Evolutionary conservation across 2,329 filamentous ascomycete genomes (phyloP), one percentile per base, ranked within the genome.

Genomic region (Sclerotinia trifoliorum): DNA sequence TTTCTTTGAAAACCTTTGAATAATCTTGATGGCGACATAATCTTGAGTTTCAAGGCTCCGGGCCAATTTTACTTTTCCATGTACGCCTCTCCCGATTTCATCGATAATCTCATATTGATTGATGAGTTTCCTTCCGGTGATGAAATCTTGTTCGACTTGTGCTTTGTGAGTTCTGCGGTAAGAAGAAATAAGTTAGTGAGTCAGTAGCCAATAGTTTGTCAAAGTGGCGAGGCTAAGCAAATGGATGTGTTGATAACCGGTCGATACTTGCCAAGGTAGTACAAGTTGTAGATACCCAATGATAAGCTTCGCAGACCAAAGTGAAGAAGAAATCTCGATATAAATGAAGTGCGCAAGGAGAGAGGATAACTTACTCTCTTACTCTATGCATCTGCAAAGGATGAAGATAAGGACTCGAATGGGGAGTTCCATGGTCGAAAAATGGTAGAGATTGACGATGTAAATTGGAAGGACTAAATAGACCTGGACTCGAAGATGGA

Each of bases 91-190:
- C 67, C 95, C 95, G 66, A 99, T 92, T 80, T 99, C 95, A 78
- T 96, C 92, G 72, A 98, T 90, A 74, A 99, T 92, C 80, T 97
- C 93, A 81, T 99, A 99, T 77, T 97, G 91, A 77, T 99, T 99
- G 83, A 99, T 96, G 65, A 94, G 85, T 81, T 99, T 99, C 71
- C 95, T 92, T 69, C 95, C 95, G 6, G 94, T 96, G 71, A 93
- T 85, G 66, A 87, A 87, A 79, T 98, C 93, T 71, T 94, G 89
- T 76, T 98, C 94, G 74, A 97, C 92, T 75, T 94, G 89, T 65
- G 92, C 94, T 71, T 94, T 93, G 80, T 97, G 92, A 13, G 94
- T 97, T 80, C 89, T 92, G 71, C 29, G 66, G 10, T 24, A n/a
- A 29, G 11, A n/a, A 32, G 24, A 39, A 64, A 71, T 32, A 69